These are phyloP conservation scores for Helicocarpus griseus DNA, from an alignment of 2,329 filamentous ascomycete species.

Conservation along the genomic window DNA sequence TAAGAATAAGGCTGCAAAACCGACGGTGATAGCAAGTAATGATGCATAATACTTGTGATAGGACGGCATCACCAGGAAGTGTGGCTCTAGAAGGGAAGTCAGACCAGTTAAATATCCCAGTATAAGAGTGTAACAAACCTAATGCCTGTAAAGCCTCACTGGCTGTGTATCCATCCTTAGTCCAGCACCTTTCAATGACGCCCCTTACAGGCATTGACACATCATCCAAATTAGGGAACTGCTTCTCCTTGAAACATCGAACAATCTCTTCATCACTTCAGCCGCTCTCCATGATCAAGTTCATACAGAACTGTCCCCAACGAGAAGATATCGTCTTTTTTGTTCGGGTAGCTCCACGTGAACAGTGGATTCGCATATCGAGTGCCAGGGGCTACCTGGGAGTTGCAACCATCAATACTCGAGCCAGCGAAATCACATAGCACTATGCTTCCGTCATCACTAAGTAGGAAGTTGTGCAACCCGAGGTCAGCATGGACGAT, in stretches of 20 bases:
- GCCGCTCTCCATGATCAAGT: not conserved
- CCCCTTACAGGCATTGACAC: not conserved
- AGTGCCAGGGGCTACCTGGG: not conserved
- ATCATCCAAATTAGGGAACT: not conserved
- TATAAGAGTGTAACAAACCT: not conserved
- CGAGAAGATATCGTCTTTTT: conserved; percentile 1
- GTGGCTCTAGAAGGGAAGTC: not conserved
- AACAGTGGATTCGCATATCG: conserved; percentile 1
- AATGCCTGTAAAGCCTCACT: not conserved
- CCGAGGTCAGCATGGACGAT: conserved; percentile 14
- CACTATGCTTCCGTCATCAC: conserved; percentile 14
- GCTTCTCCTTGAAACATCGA: not conserved
- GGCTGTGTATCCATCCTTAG: not conserved
- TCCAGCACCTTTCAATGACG: not conserved
- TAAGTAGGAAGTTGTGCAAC: conserved; percentile 14
- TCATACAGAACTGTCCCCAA: not conserved
- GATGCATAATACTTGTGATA: not conserved
- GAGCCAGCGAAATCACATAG: conserved; percentile 17
- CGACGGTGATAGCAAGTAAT: not conserved
- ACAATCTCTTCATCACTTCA: not conserved
- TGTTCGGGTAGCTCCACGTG: not conserved
- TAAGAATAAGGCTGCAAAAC: not conserved
- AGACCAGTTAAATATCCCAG: not conserved
- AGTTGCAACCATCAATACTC: conserved; percentile 4
- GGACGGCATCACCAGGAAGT: not conserved